Evolutionary conservation across 331 rosid species (phyloP).

Genomic region (Prunus yedoensis): DNA sequence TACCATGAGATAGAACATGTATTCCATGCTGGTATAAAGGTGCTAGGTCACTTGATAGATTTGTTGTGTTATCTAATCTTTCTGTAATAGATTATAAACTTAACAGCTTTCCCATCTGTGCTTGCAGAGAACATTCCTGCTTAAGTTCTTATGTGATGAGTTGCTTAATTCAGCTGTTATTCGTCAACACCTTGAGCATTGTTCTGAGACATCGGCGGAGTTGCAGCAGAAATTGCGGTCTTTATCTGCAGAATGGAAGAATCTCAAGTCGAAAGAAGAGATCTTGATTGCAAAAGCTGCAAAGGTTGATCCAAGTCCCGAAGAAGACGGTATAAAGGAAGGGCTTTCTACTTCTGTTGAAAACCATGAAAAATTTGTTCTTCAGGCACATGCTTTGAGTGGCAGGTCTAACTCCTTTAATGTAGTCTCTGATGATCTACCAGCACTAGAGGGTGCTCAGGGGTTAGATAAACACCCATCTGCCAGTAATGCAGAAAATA

Average conservation of each 20-base stretch:
- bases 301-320: constrained; percentile 48
- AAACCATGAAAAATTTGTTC: constrained; percentile 41
- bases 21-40: not conserved
- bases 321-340: constrained; percentile 56
- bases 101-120: constrained; percentile 5
- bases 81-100: not conserved
- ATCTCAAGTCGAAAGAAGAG: constrained; percentile 80
- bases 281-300: constrained; percentile 68
- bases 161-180: constrained; percentile 69
- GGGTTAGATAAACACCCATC: constrained; percentile 56
- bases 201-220: constrained; percentile 72
- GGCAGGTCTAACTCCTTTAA: constrained; percentile 41
- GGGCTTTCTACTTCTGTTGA: constrained; percentile 36
- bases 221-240: constrained; percentile 88
- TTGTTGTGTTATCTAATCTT: not conserved
- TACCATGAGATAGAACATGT: not conserved
- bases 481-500: constrained; percentile 53
- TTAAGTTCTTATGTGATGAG: constrained; percentile 91
- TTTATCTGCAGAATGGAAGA: constrained; percentile 73
- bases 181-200: constrained; percentile 91
- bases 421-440: constrained; percentile 40
- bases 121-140: constrained; percentile 80
- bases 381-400: constrained; percentile 35
- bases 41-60: not conserved
- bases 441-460: constrained; percentile 42